Base-by-base conservation (phyloP, 768 basidiomycete species). In the Mycena polygramma region DNA sequence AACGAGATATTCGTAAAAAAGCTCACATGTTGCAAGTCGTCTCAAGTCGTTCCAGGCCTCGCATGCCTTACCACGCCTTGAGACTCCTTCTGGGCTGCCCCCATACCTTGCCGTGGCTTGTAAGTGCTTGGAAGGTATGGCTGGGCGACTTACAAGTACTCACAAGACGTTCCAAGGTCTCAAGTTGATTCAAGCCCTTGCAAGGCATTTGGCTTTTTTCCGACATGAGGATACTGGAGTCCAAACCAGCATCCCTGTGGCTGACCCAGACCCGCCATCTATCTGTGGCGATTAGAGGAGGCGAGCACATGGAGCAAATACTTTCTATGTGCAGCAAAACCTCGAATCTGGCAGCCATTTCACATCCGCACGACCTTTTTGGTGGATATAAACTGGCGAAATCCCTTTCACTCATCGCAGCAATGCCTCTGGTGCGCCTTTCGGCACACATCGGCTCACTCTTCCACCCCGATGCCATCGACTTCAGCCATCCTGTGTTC, bases 401-500 rank as follows among this genome's bases (percentile, higher is more conserved):
- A 41, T 57, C 41, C 37, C 55, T 57, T 39, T n/a, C 55, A 15
- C 19, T 37, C 19, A 39, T 57, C 5, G 55, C 37, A 39, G 55
- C 55, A n/a, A 57, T 57, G 55, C 55, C 37, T 2, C 37, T 57
- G n/a, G 55, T 41, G 11, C 37, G 55, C 7, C 37, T 57, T 20
- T 37, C 55, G 37, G 15, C 37, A 10, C 5, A 57, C 41, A 9
- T 57, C n/a, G 0, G 13, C 4, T 20, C n/a, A 37, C 55, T 55
- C 17, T 55, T 55, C 53, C 11, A 19, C 19, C 53, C 24, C 53
- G 14, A 55, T 14, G 15, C 14, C 35, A 19, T 35, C 35, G 53
- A 55, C 35, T 55, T 55, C 53, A 37, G n/a, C 53, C 53, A 36
- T 19, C n/a, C 53, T 20, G 24, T 55, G 30, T 55, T 55, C 53